Base-by-base conservation (phyloP, 202 grass and related monocot species). In the Eragrostis tef region DNA sequence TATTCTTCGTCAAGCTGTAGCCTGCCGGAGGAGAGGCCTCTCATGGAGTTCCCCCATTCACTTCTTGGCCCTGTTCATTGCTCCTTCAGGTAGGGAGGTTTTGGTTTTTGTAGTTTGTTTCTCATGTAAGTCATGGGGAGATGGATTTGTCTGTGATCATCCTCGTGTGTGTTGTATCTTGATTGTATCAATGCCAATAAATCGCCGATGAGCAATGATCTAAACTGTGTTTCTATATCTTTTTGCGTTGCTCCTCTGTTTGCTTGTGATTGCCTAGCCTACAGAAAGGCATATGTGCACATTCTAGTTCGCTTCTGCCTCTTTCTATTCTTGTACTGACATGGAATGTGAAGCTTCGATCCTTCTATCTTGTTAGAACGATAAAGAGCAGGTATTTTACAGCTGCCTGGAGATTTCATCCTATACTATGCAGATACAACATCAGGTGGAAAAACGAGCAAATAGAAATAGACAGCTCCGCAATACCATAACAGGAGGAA, bases 1-100 rank as follows among this genome's bases (percentile, higher is more conserved):
- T 58, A 13, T 67, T 67, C 77, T 77, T 85, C 87, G 46, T 58
- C 64, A 60, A 59, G 82, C 70, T 52, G 79, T 86, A 86, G 79
- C 65, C 78, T 46, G 78, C 21, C 64, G 67, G 54, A 71, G 80
- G 46, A 41, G 52, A 73, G 73, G 73, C 66, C 48, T 71, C 48
- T 17, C 27, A 80, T 90, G 81, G 81, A 90, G 84, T 90, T 87
- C 88, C 77, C 80, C 85, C 81, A 72, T 71, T 84, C 88, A 90
- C 88, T 90, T 90, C 83, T 74, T 81, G 82, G 82, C 70, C 31
- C 64, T 43, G 20, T 45, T 47, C 49, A 19, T 77, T 26, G 46
- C 15, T 34, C 4, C 43, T 78, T 83, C 84, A 79, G 74, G 79
- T 82, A 78, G 79, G 52, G 74, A 43, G 13, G 61, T 58, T 64